Percentiles rank a stretch among this genome's conserved stretches.
Conservation (phyloP, 805 yeast species). For the Candida cerambycidarum region DNA sequence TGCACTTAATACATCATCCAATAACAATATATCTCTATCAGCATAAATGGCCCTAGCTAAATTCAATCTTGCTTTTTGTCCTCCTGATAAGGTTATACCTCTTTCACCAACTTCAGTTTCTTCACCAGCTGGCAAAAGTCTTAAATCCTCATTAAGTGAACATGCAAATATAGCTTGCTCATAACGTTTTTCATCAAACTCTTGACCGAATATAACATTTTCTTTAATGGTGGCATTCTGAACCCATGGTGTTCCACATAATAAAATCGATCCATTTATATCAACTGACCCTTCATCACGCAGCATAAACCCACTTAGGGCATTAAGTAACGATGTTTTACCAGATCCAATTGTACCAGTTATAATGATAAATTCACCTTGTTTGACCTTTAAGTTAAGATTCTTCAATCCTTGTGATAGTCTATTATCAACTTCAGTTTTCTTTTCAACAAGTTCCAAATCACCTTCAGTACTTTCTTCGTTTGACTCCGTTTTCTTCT, state of each 20-base stretch:
- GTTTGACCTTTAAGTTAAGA: conserved; percentile 23
- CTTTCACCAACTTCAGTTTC: conserved; percentile 33
- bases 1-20: conserved; percentile 34
- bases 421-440: conserved; percentile 1
- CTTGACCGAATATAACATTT: conserved; percentile 30
- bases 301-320: conserved; percentile 38
- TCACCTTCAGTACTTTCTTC: neutral
- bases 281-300: conserved; percentile 26
- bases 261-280: conserved; percentile 26
- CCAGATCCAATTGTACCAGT: conserved; percentile 39
- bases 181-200: conserved; percentile 23
- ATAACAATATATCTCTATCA: conserved; percentile 24
- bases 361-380: conserved; percentile 34
- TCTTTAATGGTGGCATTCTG: conserved; percentile 34
- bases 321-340: conserved; percentile 34
- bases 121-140: conserved; percentile 29
- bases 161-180: conserved; percentile 25
- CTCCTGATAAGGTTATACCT: conserved; percentile 36
- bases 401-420: conserved; percentile 25
- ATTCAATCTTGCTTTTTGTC: conserved; percentile 32
- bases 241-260: conserved; percentile 36
- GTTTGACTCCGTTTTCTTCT: conserved; percentile 6
- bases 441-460: conserved; percentile 9
- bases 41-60: conserved; percentile 35
- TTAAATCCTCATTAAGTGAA: conserved; percentile 26